These are phyloP conservation scores for Vaccinium darrowii DNA, from an alignment of 148 eudicot species.

Conservation along the genomic window DNA sequence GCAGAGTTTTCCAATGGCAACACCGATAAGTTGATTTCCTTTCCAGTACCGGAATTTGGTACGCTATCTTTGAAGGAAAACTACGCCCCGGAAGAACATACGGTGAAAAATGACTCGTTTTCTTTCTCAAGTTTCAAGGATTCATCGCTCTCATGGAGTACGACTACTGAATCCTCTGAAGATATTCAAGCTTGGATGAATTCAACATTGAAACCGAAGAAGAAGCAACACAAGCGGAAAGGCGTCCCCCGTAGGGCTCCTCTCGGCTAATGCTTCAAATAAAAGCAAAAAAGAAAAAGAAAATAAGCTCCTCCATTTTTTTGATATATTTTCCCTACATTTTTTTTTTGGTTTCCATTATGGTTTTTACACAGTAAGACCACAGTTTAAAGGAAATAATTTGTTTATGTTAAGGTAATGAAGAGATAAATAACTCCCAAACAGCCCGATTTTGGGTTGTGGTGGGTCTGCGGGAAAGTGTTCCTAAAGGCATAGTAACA, in stretches of 20 bases:
- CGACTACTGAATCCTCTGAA: constrained; percentile 27
- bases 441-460: background rate
- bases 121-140: background rate
- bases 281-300: background rate
- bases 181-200: constrained; percentile 25
- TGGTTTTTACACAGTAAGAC: background rate
- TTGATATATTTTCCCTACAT: background rate
- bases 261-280: constrained; percentile 13
- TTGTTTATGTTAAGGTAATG: background rate
- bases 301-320: background rate
- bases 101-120: constrained; percentile 9
- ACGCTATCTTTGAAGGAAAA: constrained; percentile 14
- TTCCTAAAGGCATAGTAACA: background rate
- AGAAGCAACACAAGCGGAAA: constrained; percentile 37
- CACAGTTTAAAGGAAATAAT: background rate
- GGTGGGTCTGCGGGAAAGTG: background rate
- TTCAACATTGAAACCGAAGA: constrained; percentile 30
- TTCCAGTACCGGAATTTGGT: background rate
- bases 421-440: background rate
- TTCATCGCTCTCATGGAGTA: constrained; percentile 12
- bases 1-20: constrained; percentile 5
- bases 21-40: constrained; percentile 11
- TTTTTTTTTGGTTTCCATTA: background rate
- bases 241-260: constrained; percentile 43
- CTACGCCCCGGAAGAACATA: constrained; percentile 1